A percentile compares a stretch with the other conserved stretches of the same genome.
phyloP scores from a whole-genome alignment of 2,329 filamentous ascomycete genomes.

The Fusarium sp. region DNA sequence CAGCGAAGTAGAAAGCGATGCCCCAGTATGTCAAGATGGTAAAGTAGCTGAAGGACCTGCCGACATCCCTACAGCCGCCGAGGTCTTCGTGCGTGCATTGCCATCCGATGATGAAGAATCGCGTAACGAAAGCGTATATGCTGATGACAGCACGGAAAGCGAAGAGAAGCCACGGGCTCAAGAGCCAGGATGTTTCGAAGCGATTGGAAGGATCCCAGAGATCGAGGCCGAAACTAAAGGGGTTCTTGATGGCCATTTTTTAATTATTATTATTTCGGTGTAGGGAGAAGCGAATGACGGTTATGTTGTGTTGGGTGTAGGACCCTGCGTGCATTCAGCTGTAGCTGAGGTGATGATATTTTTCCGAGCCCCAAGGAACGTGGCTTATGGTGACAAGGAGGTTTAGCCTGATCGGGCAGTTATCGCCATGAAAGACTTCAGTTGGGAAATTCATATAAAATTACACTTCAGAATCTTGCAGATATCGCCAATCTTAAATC shows the following conservation, averaged over 20 bases:
- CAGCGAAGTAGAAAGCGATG: slow-evolving; percentile 79
- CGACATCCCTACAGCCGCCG: slow-evolving; percentile 58
- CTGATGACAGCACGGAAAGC: slow-evolving; percentile 64
- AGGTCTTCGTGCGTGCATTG: slow-evolving; percentile 61
- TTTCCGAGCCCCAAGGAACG: background rate
- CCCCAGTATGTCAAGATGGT: slow-evolving; percentile 87
- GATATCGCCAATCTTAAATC: background rate
- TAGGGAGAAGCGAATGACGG: background rate
- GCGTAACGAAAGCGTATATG: slow-evolving; percentile 76
- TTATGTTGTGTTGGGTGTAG: background rate
- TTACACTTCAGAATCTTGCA: background rate
- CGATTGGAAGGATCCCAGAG: slow-evolving; percentile 69
- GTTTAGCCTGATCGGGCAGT: slow-evolving; percentile 22
- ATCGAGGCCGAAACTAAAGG: slow-evolving; percentile 54
- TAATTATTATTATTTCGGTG: slow-evolving; percentile 6
- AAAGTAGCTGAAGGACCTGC: slow-evolving; percentile 80
- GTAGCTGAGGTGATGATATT: background rate
- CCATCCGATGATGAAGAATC: slow-evolving; percentile 76
- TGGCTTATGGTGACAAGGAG: slow-evolving; percentile 8
- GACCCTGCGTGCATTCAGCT: slow-evolving; percentile 1
- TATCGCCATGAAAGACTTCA: slow-evolving; percentile 16
- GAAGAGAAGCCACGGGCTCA: slow-evolving; percentile 73
- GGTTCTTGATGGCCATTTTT: slow-evolving; percentile 39
- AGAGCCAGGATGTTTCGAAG: slow-evolving; percentile 83
- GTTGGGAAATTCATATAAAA: background rate